Conservation (phyloP, 176 grass and related monocot species). For the Oryza rufipogon region DNA sequence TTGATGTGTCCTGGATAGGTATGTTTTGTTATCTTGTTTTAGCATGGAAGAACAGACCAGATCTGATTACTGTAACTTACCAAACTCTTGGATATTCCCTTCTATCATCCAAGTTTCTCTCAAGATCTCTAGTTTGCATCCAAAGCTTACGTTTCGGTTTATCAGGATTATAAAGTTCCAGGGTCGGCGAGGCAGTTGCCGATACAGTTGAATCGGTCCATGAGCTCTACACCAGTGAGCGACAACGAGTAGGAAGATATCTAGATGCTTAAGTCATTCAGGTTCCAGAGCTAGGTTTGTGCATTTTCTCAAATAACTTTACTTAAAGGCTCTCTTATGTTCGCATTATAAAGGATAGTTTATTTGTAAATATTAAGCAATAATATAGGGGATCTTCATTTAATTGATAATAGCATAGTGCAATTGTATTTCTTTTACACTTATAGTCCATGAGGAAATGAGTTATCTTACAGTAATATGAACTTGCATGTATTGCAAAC, state of each 20-base stretch:
- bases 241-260: not conserved
- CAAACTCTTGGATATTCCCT: conserved; percentile 13
- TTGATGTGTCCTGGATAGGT: conserved; percentile 38
- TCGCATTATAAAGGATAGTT: not conserved
- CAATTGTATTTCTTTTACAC: not conserved
- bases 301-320: conserved; percentile 6
- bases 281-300: conserved; percentile 3
- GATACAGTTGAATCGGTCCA: not conserved
- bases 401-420: not conserved
- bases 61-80: not conserved
- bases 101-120: not conserved
- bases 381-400: not conserved
- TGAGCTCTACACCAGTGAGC: not conserved
- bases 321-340: conserved; percentile 10
- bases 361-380: not conserved
- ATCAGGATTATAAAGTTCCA: conserved; percentile 35
- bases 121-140: conserved; percentile 1
- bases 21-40: conserved; percentile 39
- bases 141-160: conserved; percentile 34
- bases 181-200: not conserved
- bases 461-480: not conserved
- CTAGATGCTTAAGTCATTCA: not conserved
- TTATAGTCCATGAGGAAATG: too few species aligned
- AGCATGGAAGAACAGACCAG: not conserved
- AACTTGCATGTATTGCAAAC: not conserved